Evolutionary conservation across 2,329 filamentous ascomycete genomes (phyloP), one percentile per base, ranked within the genome.

Genomic region (Arachnomyces sp.): DNA sequence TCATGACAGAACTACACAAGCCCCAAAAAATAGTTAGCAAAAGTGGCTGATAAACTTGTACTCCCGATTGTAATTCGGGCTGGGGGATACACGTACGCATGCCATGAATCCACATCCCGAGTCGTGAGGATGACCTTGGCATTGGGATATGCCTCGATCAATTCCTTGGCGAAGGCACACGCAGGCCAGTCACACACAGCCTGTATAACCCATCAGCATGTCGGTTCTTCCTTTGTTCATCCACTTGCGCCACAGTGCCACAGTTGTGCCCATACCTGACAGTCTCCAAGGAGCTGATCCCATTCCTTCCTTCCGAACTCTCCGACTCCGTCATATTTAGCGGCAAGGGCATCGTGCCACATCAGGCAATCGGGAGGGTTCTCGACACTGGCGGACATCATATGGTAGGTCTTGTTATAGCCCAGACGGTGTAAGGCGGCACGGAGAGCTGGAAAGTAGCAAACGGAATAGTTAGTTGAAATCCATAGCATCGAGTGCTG

Each of bases 181-280:
- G 77, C 75, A 7, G 80, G 80, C 75, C 75, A 81, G 67, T 84
- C 81, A 59, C 77, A 82, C 13, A 84, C 77, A 32, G 79, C 79
- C 62, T 76, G 40, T 2, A 34, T 9, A 17, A 35, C 18, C 17
- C 9, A 4, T 21, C 16, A 37, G 38, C 31, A 33, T 18, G 14
- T 48, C 33, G 39, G 37, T 32, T 30, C 31, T 12, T 59, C 31
- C 11, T 13, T 31, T 36, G 11, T n/a, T 11, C 17, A 32, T 28
- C 9, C 35, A 7, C n/a, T 14, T 14, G 34, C 34, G 17, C 11
- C 13, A 18, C 6, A 31, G 12, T 2, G 7, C 25, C 28, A 7
- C 28, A 29, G 15, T 21, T 16, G 9, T 33, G 12, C 13, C 43
- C 42, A 32, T 52, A 57, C 61, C 52, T 69, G 77, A 55, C 77